Evolutionary conservation across 805 yeast genomes (phyloP).

Genomic region (Yarrowia sp.): DNA sequence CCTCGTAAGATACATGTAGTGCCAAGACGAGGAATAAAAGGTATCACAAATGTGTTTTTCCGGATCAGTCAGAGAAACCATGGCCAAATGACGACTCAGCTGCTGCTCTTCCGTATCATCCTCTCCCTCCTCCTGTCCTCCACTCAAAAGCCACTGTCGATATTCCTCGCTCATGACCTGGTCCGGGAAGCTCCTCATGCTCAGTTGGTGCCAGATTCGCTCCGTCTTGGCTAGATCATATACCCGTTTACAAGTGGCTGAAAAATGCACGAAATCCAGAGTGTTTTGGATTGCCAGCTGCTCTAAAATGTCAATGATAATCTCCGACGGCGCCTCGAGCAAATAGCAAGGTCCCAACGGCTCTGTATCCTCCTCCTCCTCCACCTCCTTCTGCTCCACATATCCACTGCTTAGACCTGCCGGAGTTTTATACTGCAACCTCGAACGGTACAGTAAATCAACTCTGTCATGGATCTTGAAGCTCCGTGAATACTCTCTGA

Average conservation of each 20-base stretch:
- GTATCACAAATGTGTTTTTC: conserved; percentile 22
- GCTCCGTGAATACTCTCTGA: conserved; percentile 9
- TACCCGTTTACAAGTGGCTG: neutral
- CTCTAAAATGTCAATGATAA: conserved; percentile 15
- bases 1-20: conserved; percentile 55
- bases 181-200: conserved; percentile 12
- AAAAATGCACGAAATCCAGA: conserved; percentile 15
- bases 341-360: conserved; percentile 4
- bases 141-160: conserved; percentile 6
- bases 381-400: neutral
- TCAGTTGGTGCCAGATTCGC: conserved; percentile 22
- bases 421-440: neutral
- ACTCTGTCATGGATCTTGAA: conserved; percentile 21
- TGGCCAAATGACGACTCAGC: neutral
- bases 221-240: neutral
- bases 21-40: conserved; percentile 38
- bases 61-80: conserved; percentile 1
- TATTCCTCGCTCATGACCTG: conserved; percentile 23
- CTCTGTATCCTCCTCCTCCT: neutral
- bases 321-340: conserved; percentile 19
- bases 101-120: neutral
- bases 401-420: neutral
- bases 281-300: conserved; percentile 9
- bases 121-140: neutral
- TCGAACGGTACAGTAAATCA: conserved; percentile 7